Evolutionary conservation across 179 eudicot genomes (phyloP).

Genomic region (Patellifolia procumbens): DNA sequence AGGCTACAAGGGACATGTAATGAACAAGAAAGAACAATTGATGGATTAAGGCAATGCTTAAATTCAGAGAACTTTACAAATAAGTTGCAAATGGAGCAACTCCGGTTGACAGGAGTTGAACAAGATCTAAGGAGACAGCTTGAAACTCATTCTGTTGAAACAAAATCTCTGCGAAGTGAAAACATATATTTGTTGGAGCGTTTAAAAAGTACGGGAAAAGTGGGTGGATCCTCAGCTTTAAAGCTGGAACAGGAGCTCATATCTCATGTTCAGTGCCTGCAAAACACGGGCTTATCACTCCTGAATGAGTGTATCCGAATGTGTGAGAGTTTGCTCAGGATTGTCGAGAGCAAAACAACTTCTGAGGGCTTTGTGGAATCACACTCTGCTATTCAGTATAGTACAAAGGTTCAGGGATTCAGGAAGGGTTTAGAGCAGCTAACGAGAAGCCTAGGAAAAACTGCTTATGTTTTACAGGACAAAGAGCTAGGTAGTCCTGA

Average conservation of each 20-base stretch:
- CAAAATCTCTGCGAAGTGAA: conserved; percentile 64
- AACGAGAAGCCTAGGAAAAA: conserved; percentile 44
- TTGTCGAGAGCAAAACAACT: conserved; percentile 35
- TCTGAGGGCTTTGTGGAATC: conserved; percentile 35
- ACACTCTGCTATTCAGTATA: conserved; percentile 51
- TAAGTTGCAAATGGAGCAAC: conserved; percentile 64
- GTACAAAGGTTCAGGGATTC: conserved; percentile 64
- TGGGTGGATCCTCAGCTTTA: conserved; percentile 41
- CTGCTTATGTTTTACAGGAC: conserved; percentile 45
- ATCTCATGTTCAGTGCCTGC: conserved; percentile 49
- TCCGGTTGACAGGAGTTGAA: conserved; percentile 68
- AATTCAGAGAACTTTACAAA: conserved; percentile 39
- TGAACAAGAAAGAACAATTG: conserved; percentile 76
- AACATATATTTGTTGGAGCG: conserved; percentile 70
- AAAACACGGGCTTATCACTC: conserved; percentile 49
- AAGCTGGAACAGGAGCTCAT: conserved; percentile 69
- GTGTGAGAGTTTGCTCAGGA: conserved; percentile 47
- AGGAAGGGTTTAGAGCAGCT: conserved; percentile 60
- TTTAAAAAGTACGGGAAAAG: conserved; percentile 42
- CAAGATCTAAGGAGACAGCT: conserved; percentile 69
- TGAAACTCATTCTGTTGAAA: conserved; percentile 53
- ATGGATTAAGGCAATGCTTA: conserved; percentile 61
- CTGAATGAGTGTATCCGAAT: conserved; percentile 52
- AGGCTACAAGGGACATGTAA: conserved; percentile 61
- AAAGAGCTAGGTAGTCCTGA: conserved; percentile 28